Conservation (phyloP, 228 moss, liverwort and hornwort species). For the Sphagnum fallax region DNA sequence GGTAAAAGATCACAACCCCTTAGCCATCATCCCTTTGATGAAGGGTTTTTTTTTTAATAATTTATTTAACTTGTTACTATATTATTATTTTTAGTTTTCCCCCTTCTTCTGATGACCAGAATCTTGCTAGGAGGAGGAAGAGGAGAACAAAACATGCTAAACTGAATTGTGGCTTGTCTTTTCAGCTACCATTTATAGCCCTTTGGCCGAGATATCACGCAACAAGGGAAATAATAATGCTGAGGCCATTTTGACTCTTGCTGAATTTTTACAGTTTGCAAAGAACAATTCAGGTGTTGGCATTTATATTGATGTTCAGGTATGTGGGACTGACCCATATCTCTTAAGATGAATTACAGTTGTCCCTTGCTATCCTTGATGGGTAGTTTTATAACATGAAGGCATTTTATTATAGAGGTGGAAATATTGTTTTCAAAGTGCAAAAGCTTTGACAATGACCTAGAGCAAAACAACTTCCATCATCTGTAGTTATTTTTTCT, state of each 20-base stretch:
- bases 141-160: neutral
- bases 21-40: no score
- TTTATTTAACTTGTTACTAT: no score
- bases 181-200: slow-evolving; percentile 61
- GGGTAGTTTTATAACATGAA: neutral
- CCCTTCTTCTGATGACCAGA: no score
- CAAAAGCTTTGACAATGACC: neutral
- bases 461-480: no score
- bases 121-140: no score
- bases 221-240: slow-evolving; percentile 31
- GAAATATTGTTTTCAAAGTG: neutral
- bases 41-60: no score
- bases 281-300: slow-evolving; percentile 70
- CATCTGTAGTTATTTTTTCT: no score
- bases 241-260: slow-evolving; percentile 46
- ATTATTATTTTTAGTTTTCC: no score
- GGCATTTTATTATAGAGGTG: neutral
- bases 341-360: neutral
- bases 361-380: no score
- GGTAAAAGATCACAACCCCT: slow-evolving; percentile 15
- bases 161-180: neutral
- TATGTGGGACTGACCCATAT: slow-evolving; percentile 6
- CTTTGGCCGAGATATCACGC: slow-evolving; percentile 16
- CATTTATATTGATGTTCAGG: slow-evolving; percentile 67
- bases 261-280: slow-evolving; percentile 65